A percentile compares a stretch with the other conserved stretches of the same genome.
Conservation (phyloP, 1,139 yeast genomes). For the Suhomyces taliae region DNA sequence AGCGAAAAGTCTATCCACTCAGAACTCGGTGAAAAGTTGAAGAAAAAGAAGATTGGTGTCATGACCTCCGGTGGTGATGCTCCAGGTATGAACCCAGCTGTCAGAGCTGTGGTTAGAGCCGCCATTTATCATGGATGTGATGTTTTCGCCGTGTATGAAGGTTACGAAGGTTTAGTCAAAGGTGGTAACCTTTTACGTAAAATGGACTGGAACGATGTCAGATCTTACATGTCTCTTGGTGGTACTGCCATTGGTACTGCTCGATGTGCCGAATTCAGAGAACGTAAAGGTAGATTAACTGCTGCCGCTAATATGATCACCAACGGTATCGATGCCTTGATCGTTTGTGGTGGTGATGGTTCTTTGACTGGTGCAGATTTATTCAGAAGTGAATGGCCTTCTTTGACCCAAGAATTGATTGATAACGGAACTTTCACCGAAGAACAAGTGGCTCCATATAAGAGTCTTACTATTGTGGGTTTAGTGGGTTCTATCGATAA, state of each 20-base stretch:
- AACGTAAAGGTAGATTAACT: slow-evolving; percentile 63
- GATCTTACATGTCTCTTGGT: slow-evolving; percentile 73
- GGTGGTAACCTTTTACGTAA: slow-evolving; percentile 67
- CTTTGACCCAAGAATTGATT: slow-evolving; percentile 62
- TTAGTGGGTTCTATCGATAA: slow-evolving; percentile 81
- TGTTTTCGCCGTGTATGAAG: slow-evolving; percentile 73
- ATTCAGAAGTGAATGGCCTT: slow-evolving; percentile 79
- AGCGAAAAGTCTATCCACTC: slow-evolving; percentile 5
- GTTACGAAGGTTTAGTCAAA: slow-evolving; percentile 72
- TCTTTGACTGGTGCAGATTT: slow-evolving; percentile 82
- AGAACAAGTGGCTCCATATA: slow-evolving; percentile 53
- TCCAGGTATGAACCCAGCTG: slow-evolving; percentile 84
- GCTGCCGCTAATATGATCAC: slow-evolving; percentile 69
- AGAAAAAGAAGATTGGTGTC: slow-evolving; percentile 63
- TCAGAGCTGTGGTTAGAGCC: slow-evolving; percentile 75
- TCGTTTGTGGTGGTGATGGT: slow-evolving; percentile 87
- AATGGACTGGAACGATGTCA: slow-evolving; percentile 76
- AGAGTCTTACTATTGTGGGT: slow-evolving; percentile 70
- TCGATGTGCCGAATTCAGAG: slow-evolving; percentile 65
- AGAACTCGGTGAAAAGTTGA: slow-evolving; percentile 1
- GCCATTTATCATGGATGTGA: slow-evolving; percentile 72
- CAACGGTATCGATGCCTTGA: slow-evolving; percentile 74
- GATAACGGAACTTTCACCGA: slow-evolving; percentile 47
- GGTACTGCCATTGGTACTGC: slow-evolving; percentile 87
- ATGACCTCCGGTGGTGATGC: slow-evolving; percentile 91